Conservation (phyloP, 2,329 filamentous ascomycete genomes). For the Aspergillus melleus region DNA sequence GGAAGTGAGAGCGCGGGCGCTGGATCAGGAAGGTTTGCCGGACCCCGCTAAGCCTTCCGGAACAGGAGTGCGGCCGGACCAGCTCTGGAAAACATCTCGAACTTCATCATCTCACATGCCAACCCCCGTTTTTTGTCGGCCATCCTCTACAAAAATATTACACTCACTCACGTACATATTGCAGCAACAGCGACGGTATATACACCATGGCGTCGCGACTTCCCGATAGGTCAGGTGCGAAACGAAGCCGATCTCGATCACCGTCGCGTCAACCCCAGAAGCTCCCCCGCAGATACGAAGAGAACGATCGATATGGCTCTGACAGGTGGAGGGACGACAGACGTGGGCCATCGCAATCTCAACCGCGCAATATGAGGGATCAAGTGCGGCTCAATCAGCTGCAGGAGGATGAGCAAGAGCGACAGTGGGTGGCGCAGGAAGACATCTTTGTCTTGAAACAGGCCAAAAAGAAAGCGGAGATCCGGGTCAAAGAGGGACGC, state of each 20-base stretch:
- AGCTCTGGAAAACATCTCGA: slow-evolving; percentile 10
- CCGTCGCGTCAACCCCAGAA: slow-evolving; percentile 43
- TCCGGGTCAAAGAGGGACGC: slow-evolving; percentile 85
- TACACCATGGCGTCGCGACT: slow-evolving; percentile 35
- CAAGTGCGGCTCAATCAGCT: slow-evolving; percentile 54
- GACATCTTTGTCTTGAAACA: slow-evolving; percentile 95
- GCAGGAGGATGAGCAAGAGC: slow-evolving; percentile 74
- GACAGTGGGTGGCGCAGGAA: slow-evolving; percentile 87
- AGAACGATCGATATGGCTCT: slow-evolving; percentile 28
- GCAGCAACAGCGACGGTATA: slow-evolving; percentile 27
- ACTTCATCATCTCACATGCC: not conserved
- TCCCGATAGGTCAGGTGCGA: slow-evolving; percentile 34
- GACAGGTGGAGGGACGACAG: slow-evolving; percentile 20
- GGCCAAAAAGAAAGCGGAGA: slow-evolving; percentile 96
- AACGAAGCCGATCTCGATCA: slow-evolving; percentile 45
- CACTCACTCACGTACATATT: not conserved
- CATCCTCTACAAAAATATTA: not conserved
- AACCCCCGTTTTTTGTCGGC: not conserved
- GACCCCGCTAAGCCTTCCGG: slow-evolving; percentile 23
- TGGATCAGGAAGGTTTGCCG: slow-evolving; percentile 22
- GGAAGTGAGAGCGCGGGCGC: slow-evolving; percentile 7
- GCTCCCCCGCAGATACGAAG: slow-evolving; percentile 34
- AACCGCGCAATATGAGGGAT: slow-evolving; percentile 40
- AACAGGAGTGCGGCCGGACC: slow-evolving; percentile 9
- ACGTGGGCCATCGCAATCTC: slow-evolving; percentile 22